Base-by-base conservation (phyloP, 805 yeast species). In the Ogataea minuta region DNA sequence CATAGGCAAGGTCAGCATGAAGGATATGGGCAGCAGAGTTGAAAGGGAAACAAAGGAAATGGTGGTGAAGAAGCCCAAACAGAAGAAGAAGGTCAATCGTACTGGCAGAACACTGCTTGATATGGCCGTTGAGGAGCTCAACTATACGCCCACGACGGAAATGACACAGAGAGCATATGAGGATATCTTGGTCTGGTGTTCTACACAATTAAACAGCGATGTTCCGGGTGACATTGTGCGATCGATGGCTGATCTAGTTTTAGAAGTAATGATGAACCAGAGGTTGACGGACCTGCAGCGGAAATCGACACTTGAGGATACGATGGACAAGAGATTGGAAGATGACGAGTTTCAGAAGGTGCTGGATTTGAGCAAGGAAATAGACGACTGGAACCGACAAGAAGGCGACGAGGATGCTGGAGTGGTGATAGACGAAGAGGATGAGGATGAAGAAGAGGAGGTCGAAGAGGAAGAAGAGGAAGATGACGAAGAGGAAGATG, bases 201-300 rank as follows among this genome's bases (percentile, higher is more conserved):
- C 74, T 5, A 57, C 64, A 2, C 65, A 69, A 12, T 61, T 84
- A 27, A 84, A 81, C 9, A 70, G 68, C 34, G 97, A 89, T 57
- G 76, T 85, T n/a, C 77, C 90, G 7, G 88, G 84, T 40, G 85
- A 79, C 29, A 75, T 79, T 2, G 70, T 88, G 2, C 57, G 79
- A 14, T 81, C 93, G 3, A 85, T 89, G 4, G 77, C 87, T 2
- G 93, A 85, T 56, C 66, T 81, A 3, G 54, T 81, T 0, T 50
- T 86, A 27, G 82, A 75, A 46, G 60, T 72, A 1, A 51, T 84
- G 43, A 79, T 75, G 49, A 67, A 69, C 35, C 78, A 70, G 2
- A 64, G 60, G 1, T 41, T 61, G 1, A 59, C 68, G 1, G 79
- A 75, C 13, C 46, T 51, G 3, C 64, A 62, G 6, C 74, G 74